Percentiles rank a stretch among this genome's conserved stretches.
These are phyloP conservation scores for Talaromyces funiculosus DNA, from an alignment of 2,329 filamentous ascomycete genomes.

Conservation along the genomic window DNA sequence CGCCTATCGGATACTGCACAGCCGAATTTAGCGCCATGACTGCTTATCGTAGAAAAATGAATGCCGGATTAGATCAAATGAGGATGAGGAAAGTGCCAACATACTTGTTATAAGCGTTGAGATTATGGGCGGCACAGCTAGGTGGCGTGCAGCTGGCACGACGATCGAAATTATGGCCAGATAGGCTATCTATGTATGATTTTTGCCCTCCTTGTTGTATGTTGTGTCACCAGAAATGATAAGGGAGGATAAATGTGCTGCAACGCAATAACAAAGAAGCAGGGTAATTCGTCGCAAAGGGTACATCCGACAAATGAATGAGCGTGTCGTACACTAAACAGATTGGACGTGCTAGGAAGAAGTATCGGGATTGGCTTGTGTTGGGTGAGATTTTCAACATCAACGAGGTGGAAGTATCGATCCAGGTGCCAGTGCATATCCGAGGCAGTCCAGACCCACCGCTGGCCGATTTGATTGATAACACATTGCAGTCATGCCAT, in stretches of 20 bases:
- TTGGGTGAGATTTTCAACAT: neutral
- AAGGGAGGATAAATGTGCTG: neutral
- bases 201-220: neutral
- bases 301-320: neutral
- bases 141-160: neutral
- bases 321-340: neutral
- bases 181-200: neutral
- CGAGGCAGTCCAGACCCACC: conserved; percentile 10
- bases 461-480: neutral
- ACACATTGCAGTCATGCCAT: neutral
- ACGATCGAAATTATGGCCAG: neutral
- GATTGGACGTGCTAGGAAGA: conserved; percentile 1
- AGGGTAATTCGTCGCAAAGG: neutral
- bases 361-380: conserved; percentile 3
- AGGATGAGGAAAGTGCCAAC: neutral
- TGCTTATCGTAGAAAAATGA: neutral
- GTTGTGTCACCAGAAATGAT: neutral
- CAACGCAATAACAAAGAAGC: neutral
- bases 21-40: conserved; percentile 9
- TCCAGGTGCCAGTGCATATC: conserved; percentile 2
- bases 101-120: conserved; percentile 2
- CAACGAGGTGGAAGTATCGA: neutral
- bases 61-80: neutral
- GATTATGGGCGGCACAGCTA: neutral
- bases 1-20: neutral